A percentile compares a stretch with the other conserved stretches of the same genome.
These are phyloP conservation scores for Amoebophrya sp. DNA, from an alignment of 169 alveolate genomes.

Conservation along the genomic window DNA sequence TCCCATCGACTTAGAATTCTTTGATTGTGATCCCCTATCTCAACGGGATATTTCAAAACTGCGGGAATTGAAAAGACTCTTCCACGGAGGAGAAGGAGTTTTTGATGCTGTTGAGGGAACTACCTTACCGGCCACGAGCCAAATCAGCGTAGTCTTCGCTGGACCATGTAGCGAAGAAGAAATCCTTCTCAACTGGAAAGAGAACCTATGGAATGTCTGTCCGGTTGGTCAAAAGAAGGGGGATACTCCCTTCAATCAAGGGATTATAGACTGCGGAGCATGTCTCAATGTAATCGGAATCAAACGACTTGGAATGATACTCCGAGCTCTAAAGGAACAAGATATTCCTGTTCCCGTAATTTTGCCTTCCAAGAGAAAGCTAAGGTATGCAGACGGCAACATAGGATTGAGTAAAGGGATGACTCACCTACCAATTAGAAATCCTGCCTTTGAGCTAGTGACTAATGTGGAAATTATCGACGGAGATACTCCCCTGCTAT, in stretches of 20 bases:
- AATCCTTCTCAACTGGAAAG: too few species aligned
- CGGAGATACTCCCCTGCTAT: not conserved
- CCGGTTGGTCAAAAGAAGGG: not conserved
- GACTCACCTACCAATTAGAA: not conserved
- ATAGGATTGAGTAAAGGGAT: not conserved
- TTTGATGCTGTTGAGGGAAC: too few species aligned
- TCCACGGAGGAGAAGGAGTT: too few species aligned
- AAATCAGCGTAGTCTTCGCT: too few species aligned
- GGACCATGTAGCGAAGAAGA: too few species aligned
- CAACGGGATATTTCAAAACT: too few species aligned
- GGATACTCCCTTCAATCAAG: not conserved
- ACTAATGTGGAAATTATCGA: not conserved
- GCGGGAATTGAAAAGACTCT: too few species aligned
- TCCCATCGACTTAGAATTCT: too few species aligned
- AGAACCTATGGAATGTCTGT: too few species aligned
- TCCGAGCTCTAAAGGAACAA: not conserved
- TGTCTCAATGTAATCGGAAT: not conserved
- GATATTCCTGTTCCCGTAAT: not conserved
- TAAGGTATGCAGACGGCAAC: not conserved
- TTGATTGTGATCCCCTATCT: too few species aligned
- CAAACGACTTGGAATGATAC: not conserved
- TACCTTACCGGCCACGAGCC: too few species aligned
- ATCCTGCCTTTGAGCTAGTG: not conserved
- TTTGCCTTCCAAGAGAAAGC: not conserved
- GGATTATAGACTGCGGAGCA: not conserved